Base-by-base conservation (phyloP, 257 asterid species). In the Plantago ovata region DNA sequence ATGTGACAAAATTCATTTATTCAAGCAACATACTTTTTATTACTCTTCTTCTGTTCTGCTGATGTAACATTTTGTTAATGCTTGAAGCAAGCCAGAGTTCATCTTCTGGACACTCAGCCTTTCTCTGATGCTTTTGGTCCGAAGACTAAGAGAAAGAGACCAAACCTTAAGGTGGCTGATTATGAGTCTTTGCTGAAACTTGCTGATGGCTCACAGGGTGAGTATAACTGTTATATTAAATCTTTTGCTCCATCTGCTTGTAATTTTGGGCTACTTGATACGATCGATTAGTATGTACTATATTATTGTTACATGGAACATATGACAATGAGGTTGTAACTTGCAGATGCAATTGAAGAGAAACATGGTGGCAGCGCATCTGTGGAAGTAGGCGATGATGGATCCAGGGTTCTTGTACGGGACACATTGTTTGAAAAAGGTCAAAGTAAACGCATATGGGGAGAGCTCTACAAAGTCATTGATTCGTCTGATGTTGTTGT, bases 401-500 rank as follows among this genome's bases (percentile, higher is more conserved):
- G 95, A 22, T 79, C 86, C 66, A 81, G 92, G 72, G 96, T 89
- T 75, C 90, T 81, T 50, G 96, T 85, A 14, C 78, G 99, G 46
- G 96, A 93, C 72, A 88, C 75, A 1, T 82, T 93, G 90, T 93
- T 93, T 72, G 99, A 89, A 46, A 93, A 93, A 68, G 97, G 98
- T 61, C 97, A 93, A 75, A 93, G 98, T 77, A 93, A 93, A 69
- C 96, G 97, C 69, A 86, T 93, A 66, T 93, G 98, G 98, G 95
- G 98, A 64, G 98, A 93, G 73, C 95, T 93, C 40, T 93, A 89
- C 77, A 28, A 28, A 28, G 36, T 28, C 36, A 28, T 28, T 28
- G 36, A 28, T 28, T 28, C 36, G 7, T 28, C 98, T 7, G 97
- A 93, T 76, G 94, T 89, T 62, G 91, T 93, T 66, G 78, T 93